Evolutionary conservation across 169 alveolate species (phyloP), one percentile per base, ranked within the genome.

Genomic region (Plasmodium yoelii): DNA sequence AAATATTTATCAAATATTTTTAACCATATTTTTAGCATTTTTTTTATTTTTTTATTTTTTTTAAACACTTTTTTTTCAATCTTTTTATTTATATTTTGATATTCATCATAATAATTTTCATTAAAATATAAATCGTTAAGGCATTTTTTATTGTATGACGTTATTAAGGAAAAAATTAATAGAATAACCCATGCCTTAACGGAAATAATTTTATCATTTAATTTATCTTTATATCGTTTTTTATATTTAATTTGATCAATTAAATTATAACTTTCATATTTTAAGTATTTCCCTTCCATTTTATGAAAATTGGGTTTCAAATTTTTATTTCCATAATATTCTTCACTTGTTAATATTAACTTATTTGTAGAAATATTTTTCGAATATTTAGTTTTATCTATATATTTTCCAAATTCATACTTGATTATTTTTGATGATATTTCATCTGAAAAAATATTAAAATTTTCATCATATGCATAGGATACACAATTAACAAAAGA

Each of bases 51-150:
- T 12, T 34, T 19, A 12, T 12, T 39, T 39, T 1, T 55, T 15
- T 26, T 24, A 26, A 47, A 56, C 5, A 47, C 42, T 39, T 42
- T 46, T 39, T 59, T 59, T 18, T 46, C 28, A 34, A 82, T 19
- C 42, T 47, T 53, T 26, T 49, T 39, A 34, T 67, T 10, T 13
- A 51, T 22, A 3, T 42, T 44, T 55, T 51, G 24, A 57, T 82
- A 15, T 15, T 82, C 84, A 28, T 60, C 80, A 49, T 82, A 82
- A 59, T 67, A 82, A 67, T 82, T 82, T 47, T 82, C 90, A 55
- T 46, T 82, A 44, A 82, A 82, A 42, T 82, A 82, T 28, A 82
- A 56, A 70, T 34, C 18, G 67, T 68, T 82, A 22, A 82, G 22
- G 13, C 68, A 70, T 34, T 82, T 82, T 59, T 70, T 82, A 34